phyloP scores from a whole-genome alignment of 495 filamentous ascomycete genomes.

The Penicillium parvum region DNA sequence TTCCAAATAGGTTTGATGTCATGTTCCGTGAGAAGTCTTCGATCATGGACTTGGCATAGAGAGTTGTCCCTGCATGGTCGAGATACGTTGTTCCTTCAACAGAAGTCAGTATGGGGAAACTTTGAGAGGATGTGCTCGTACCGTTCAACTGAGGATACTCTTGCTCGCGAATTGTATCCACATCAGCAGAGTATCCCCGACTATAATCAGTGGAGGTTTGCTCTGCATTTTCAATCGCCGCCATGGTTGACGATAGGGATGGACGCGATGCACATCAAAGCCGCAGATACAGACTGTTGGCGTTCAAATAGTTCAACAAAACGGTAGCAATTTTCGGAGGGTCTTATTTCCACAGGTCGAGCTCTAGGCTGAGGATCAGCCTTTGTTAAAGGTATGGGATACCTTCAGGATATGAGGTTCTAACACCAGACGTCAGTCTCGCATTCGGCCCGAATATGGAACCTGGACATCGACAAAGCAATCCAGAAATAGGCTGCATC shows the following conservation, averaged over 20 bases:
- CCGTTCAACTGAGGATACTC: slow-evolving; percentile 88
- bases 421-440: slow-evolving; percentile 6
- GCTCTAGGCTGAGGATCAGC: too few relatives aligned
- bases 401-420: neutral
- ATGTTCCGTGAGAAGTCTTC: slow-evolving; percentile 72
- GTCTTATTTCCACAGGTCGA: too few relatives aligned
- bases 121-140: slow-evolving; percentile 23
- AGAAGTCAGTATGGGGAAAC: neutral
- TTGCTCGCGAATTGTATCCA: slow-evolving; percentile 62
- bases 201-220: slow-evolving; percentile 12
- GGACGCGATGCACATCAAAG: neutral
- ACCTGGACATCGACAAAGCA: neutral
- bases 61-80: slow-evolving; percentile 88
- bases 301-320: too few relatives aligned
- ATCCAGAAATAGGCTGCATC: slow-evolving; percentile 12
- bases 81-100: slow-evolving; percentile 70
- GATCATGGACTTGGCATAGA: slow-evolving; percentile 76
- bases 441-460: neutral
- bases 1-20: slow-evolving; percentile 76
- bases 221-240: neutral
- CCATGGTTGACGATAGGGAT: slow-evolving; percentile 9
- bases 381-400: too few relatives aligned
- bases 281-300: neutral
- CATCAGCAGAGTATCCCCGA: slow-evolving; percentile 55
- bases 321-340: too few relatives aligned